A percentile compares a stretch with the other conserved stretches of the same genome.
These are phyloP conservation scores for Aspergillus ostianus DNA, from an alignment of 495 filamentous ascomycete genomes.

Conservation along the genomic window DNA sequence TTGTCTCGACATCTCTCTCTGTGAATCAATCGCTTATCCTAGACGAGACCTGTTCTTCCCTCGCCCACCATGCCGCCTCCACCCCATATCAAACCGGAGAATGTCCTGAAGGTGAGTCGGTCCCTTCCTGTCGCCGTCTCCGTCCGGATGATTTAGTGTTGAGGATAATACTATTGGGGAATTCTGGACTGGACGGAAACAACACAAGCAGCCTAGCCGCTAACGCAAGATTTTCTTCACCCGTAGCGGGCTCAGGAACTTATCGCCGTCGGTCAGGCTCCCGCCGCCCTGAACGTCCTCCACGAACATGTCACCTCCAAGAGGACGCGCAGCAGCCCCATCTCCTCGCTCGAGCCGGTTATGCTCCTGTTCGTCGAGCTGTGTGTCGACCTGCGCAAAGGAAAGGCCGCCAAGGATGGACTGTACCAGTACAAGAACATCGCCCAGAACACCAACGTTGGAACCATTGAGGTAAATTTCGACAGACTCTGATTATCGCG, in stretches of 20 bases:
- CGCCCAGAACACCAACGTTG: conserved; percentile 96
- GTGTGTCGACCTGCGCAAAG: conserved; percentile 93
- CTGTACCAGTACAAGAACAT: conserved; percentile 99
- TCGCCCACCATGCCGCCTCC: conserved; percentile 82
- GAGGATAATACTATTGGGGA: neutral
- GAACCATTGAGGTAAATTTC: conserved; percentile 80
- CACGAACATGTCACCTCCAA: conserved; percentile 99
- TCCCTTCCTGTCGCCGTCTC: neutral
- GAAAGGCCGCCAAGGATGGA: conserved; percentile 96
- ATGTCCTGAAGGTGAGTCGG: conserved; percentile 80
- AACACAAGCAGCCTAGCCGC: conserved; percentile 10
- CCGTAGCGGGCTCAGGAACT: conserved; percentile 87
- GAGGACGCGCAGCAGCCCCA: conserved; percentile 93
- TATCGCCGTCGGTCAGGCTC: conserved; percentile 91
- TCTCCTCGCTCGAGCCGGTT: conserved; percentile 93
- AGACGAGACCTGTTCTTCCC: neutral
- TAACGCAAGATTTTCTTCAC: conserved; percentile 15
- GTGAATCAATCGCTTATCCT: conserved; percentile 19
- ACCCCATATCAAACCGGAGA: conserved; percentile 96
- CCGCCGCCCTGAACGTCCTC: conserved; percentile 87
- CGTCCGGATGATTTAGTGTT: neutral
- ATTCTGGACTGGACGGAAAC: conserved; percentile 5
- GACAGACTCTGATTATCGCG: neutral
- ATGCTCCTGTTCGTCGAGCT: conserved; percentile 98
- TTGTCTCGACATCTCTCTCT: conserved; percentile 9